Base-by-base conservation (phyloP, 2,329 filamentous ascomycete genomes). In the Hawksworthiomyces lignivorus region DNA sequence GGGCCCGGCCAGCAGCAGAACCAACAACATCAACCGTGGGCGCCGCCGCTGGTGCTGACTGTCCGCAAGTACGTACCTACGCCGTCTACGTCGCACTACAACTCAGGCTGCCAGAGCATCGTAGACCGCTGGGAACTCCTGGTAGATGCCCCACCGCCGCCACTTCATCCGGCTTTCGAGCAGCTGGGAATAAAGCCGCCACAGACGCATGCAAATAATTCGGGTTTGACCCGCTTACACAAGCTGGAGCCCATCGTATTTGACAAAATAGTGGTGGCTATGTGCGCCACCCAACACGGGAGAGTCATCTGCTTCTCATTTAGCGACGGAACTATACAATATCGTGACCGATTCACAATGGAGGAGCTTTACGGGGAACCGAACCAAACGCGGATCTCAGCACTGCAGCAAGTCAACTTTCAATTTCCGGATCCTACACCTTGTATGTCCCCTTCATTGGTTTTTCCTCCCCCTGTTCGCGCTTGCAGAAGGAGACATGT, bases 101-200 rank as follows among this genome's bases (percentile, higher is more conserved):
- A 73, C 31, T 77, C 81, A 49, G 77, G 80, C 24, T 67, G 77
- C 0, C 78, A 84, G 51, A 94, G 82, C 51, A 75, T 89, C 30
- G 70, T 97, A 48, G 81, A 87, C 48, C 76, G 84, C 48, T 97
- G 90, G 90, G 82, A 92, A 51, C 65, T 94, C 12, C 59, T 90
- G 9, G 70, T 74, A 24, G 78, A 84, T 24, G 11, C 45, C 22
- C 71, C 77, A 36, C 63, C 73, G n/a, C 77, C 82, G 48, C 70
- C 65, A 9, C 64, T 94, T 7, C 84, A 92, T 56, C 65, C 81
- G 2, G 83, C 82, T 11, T 90, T 94, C 57, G 83, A 87, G 50
- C 82, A 89, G 52, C 69, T 92, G 20, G 77, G 79, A 7, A 70
- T 73, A 9, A 54, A 47, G 35, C 37, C 44, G 11, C 33, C 36